Base-by-base conservation (phyloP, 2,329 filamentous ascomycete species). In the Triangularia verruculosa region DNA sequence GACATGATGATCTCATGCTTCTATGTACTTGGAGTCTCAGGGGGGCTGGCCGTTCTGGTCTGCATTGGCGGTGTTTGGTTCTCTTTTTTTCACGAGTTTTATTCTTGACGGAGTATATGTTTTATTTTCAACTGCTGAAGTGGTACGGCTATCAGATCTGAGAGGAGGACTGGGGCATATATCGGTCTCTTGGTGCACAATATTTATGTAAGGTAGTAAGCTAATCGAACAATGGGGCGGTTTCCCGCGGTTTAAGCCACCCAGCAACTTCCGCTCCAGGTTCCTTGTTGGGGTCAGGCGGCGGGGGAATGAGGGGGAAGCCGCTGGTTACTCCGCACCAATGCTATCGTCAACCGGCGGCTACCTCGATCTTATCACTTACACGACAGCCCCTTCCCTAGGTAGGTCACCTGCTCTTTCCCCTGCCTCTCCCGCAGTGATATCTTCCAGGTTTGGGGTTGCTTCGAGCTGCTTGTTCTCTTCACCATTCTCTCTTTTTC, bases 331-430 rank as follows among this genome's bases (percentile, higher is more conserved):
- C 61, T 65, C 62, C 64, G 62, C 66, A 67, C 58, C 25, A 52
- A 63, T 25, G 20, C 6, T 12, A 39, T 43, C 56, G 32, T 47
- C 20, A 39, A 12, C 39, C 54, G 30, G 51, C 34, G n/a, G n/a
- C n/a, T n/a, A n/a, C n/a, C n/a, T n/a, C n/a, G 65, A 68, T 66
- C 66, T 68, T 68, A 68, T 68, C 66, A 68, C 66, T 68, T 68
- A 68, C 66, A 68, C 64, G 39, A 25, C n/a, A 32, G 25, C 30
- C 11, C 9, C 39, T 47, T 22, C 39, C 43, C n/a, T n/a, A n/a
- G n/a, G n/a, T 34, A 59, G 17, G 15, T 61, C 59, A 61, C 52
- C 59, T 24, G 32, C 24, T 20, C 59, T 55, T 20, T 15, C 17
- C 20, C 24, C 22, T 34, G 32, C 28, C 25, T 17, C n/a, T 20